Percentiles rank a stretch among this genome's conserved stretches.
Evolutionary conservation across 495 filamentous ascomycete genomes (phyloP).

Genomic region (Penicillium subrubescens): DNA sequence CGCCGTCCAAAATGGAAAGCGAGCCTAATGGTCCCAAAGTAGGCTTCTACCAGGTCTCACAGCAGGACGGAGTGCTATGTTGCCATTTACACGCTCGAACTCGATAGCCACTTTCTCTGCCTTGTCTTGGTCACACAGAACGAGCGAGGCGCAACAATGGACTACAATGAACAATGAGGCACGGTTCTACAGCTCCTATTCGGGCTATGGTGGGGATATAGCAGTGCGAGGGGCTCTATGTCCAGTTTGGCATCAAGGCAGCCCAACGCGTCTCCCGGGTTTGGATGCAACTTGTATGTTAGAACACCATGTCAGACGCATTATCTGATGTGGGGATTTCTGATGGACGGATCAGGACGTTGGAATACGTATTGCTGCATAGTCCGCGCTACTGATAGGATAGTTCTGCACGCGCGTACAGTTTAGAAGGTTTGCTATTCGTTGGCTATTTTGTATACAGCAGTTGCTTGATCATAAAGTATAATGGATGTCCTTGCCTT

Average conservation of each 20-base stretch:
- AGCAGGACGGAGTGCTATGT: conserved; percentile 20
- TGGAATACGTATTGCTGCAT: not conserved
- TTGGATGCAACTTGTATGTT: conserved; percentile 21
- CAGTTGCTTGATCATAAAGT: not conserved
- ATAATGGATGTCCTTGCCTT: not conserved
- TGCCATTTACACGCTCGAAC: conserved; percentile 26
- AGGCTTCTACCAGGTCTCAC: conserved; percentile 21
- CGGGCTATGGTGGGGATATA: conserved; percentile 3
- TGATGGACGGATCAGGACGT: not conserved
- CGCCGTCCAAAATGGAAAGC: conserved; percentile 16
- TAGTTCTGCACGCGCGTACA: not conserved
- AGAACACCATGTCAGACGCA: not conserved
- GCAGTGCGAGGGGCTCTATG: not conserved
- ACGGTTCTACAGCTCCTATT: conserved; percentile 18
- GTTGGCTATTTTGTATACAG: not conserved
- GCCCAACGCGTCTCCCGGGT: conserved; percentile 3
- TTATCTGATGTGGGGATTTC: not conserved
- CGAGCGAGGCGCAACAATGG: conserved; percentile 6
- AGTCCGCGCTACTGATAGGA: not conserved
- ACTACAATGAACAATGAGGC: conserved; percentile 6
- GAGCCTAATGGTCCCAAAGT: not conserved
- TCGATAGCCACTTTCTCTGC: conserved; percentile 15
- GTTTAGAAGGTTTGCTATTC: not conserved
- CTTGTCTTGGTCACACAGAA: conserved; percentile 11
- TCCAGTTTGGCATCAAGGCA: conserved; percentile 1